Base-by-base conservation (phyloP, 441 rosid genomes). In the Biscutella laevigata region DNA sequence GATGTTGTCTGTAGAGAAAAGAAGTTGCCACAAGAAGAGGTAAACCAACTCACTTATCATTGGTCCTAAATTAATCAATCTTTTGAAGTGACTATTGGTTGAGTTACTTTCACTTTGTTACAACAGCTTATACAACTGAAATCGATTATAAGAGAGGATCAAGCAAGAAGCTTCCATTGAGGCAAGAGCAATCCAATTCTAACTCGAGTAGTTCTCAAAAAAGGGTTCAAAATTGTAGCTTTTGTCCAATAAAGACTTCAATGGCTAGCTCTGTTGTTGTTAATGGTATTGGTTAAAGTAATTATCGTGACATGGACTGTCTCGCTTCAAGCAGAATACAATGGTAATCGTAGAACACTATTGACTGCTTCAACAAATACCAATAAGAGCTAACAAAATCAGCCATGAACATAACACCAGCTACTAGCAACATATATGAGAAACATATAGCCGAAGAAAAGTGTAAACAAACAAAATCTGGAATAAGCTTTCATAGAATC, bases 11-110 rank as follows among this genome's bases (percentile, higher is more conserved):
- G 77, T 21, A 67, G 66, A 67, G 95, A 91, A 64, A 91, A 88
- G 27, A 71, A 64, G 50, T 71, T 72, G 66, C 89, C 88, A 59
- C 82, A 85, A 68, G 89, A 88, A 17, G 96, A 88, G 98, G 95
- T 91, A n/a, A 53, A 36, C 26, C 28, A 56, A 20, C 29, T 33
- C 11, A n/a, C 0, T 52, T 4, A 17, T 47, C 39, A 15, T 2
- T 34, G 6, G n/a, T n/a, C n/a, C 5, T 40, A 7, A 2, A 0
- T 17, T 15, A n/a, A 7, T 4, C 2, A 7, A 5, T 10, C 6
- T 15, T 50, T 6, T n/a, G n/a, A 15, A 40, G 53, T 49, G 40
- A 25, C 35, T 26, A n/a, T 34, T 9, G 17, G 0, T 15, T 16
- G 36, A 14, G n/a, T 19, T 35, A 6, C 7, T 35, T 53, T 22